Base-by-base conservation (phyloP, 2,329 filamentous ascomycete genomes). In the Ilyonectria robusta region DNA sequence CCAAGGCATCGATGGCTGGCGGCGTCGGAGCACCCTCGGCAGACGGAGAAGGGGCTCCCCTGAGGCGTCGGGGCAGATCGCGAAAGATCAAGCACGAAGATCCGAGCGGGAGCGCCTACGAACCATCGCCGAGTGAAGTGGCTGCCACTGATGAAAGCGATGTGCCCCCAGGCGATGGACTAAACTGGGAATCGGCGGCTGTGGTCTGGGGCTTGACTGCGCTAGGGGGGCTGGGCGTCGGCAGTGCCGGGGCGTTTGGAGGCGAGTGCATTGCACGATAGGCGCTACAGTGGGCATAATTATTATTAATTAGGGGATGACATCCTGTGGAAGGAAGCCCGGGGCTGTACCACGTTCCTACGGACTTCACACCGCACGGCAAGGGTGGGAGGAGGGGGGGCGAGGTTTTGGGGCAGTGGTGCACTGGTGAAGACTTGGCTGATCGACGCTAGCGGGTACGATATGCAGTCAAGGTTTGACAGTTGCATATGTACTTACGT, bases 151-250 rank as follows among this genome's bases (percentile, higher is more conserved):
- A 76, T 1, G 80, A 85, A 70, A 84, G 84, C 1, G 85, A 87
- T 66, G 72, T 79, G 33, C 62, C 83, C n/a, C 80, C 80, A 37
- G 50, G 51, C 29, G 64, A 60, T 1, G 76, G 79, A 9, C 74
- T 78, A 11, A 83, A 66, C n/a, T 66, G 83, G 82, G 85, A 87
- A 68, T 77, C 82, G 10, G 82, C 82, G 2, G 81, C 84, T 7
- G 75, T 87, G 26, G 77, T 81, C 4, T 87, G 84, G 84, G 84
- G 83, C 2, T 69, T 87, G 53, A 79, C 81, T 13, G 79, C 79
- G 17, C 59, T 84, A 15, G 82, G 81, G 1, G 85, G 85, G 2
- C 72, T 87, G 26, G 84, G 84, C 3, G 74, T 78, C 46, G 84
- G 83, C 10, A 81, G 79, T 64, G 80, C 84, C 15, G 83, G 82